phyloP scores from a whole-genome alignment of 257 asterid genomes.

The Knoxia roxburghii region DNA sequence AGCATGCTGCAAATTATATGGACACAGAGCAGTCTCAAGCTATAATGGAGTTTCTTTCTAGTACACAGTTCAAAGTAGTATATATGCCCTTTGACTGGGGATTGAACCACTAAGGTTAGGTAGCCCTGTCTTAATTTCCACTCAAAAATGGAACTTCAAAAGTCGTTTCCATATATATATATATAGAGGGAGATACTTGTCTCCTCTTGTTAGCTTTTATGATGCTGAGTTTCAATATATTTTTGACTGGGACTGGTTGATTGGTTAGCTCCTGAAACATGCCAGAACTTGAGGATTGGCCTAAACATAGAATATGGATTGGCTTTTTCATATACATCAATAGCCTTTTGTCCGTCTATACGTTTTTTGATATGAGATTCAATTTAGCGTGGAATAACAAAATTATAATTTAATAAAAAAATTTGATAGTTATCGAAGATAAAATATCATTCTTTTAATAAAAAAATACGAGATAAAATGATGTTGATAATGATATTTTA shows the following conservation, averaged over 20 bases:
- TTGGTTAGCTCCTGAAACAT: background rate
- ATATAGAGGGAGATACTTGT: no score
- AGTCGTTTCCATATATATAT: background rate
- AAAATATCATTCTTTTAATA: no score
- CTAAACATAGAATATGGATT: background rate
- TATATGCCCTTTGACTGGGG: conserved; percentile 75
- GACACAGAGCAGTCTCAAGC: conserved; percentile 47
- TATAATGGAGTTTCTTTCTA: conserved; percentile 59
- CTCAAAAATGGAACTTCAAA: background rate
- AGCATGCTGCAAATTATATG: conserved; percentile 76
- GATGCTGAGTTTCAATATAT: background rate
- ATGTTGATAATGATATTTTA: no score
- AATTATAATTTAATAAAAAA: no score
- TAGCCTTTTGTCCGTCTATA: no score
- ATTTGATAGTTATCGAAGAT: no score
- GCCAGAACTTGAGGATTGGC: background rate
- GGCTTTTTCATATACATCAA: background rate
- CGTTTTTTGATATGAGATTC: no score
- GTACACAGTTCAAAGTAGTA: conserved; percentile 53
- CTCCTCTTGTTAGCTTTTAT: no score
- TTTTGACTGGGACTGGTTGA: background rate
- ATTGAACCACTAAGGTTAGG: conserved; percentile 59
- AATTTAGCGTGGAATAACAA: no score
- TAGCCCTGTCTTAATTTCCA: background rate
- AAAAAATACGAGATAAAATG: no score